A percentile compares a stretch with the other conserved stretches of the same genome.
Evolutionary conservation across 192 early-diverging fungal genomes (phyloP).

Genomic region (Coemansia sp.): DNA sequence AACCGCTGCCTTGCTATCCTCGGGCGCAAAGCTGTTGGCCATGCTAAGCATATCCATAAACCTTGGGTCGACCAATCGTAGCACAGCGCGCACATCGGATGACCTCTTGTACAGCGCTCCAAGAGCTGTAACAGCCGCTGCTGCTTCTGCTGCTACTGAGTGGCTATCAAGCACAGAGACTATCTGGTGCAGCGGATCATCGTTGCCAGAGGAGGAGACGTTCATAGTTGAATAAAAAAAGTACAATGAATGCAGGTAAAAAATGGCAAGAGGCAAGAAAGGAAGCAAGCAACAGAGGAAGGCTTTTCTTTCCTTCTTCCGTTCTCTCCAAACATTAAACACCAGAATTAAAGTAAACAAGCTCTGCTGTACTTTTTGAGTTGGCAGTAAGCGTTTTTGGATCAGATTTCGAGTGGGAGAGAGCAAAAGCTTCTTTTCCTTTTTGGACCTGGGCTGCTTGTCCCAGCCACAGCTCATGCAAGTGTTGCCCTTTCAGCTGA

Average conservation of each 20-base stretch:
- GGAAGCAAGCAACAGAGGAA: not conserved
- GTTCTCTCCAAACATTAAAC: no score
- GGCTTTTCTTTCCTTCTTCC: no score
- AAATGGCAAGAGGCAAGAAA: not conserved
- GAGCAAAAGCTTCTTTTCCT: no score
- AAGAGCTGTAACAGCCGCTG: conserved; percentile 5
- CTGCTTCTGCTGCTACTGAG: not conserved
- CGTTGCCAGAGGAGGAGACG: not conserved
- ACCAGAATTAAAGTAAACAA: not conserved
- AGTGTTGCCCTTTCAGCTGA: no score
- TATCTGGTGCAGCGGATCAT: conserved; percentile 20
- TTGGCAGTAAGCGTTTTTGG: no score
- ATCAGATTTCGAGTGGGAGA: no score
- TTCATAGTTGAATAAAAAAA: not conserved
- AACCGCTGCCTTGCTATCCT: not conserved
- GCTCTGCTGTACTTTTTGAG: no score
- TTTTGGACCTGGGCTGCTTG: no score
- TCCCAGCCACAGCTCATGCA: no score
- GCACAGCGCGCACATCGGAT: conserved; percentile 26
- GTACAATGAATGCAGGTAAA: not conserved
- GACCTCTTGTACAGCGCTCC: conserved; percentile 4
- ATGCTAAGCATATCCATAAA: conserved; percentile 24
- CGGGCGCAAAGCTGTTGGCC: not conserved
- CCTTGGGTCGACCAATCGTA: conserved; percentile 32
- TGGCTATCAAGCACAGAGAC: not conserved